Percentiles rank a stretch among this genome's conserved stretches.
Conservation (phyloP, 331 rosid genomes). For the Malus hybrid region DNA sequence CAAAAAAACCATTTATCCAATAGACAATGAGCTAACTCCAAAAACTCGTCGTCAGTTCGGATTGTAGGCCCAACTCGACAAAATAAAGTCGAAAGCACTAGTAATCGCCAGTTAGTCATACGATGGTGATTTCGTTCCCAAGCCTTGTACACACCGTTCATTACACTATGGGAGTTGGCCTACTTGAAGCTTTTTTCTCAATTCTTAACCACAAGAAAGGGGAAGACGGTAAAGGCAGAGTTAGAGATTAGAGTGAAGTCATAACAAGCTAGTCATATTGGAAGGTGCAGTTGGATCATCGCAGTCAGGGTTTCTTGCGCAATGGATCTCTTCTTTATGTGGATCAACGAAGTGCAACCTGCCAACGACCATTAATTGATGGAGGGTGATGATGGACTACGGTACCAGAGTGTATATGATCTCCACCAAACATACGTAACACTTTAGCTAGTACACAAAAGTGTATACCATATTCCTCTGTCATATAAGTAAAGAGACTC, state of each 20-base stretch:
- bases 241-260: background rate
- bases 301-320: too few species aligned
- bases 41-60: too few species aligned
- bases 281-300: too few species aligned
- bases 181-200: background rate
- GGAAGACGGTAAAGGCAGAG: rapidly evolving
- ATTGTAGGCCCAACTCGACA: background rate
- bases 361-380: too few species aligned
- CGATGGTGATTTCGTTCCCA: background rate
- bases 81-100: background rate
- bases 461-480: background rate
- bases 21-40: too few species aligned
- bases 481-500: too few species aligned
- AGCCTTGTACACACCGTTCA: background rate
- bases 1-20: too few species aligned
- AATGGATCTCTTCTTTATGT: too few species aligned
- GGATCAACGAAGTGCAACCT: too few species aligned
- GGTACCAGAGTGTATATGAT: background rate
- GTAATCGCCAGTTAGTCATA: background rate
- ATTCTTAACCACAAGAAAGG: background rate
- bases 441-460: constrained; percentile 17
- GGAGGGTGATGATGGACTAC: too few species aligned
- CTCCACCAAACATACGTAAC: constrained; percentile 9
- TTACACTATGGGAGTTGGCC: background rate
- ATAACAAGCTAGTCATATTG: background rate